Percentiles rank a stretch among this genome's conserved stretches.
phyloP scores from a whole-genome alignment of 2,329 filamentous ascomycete genomes.

The Mycosphaerella sp. region DNA sequence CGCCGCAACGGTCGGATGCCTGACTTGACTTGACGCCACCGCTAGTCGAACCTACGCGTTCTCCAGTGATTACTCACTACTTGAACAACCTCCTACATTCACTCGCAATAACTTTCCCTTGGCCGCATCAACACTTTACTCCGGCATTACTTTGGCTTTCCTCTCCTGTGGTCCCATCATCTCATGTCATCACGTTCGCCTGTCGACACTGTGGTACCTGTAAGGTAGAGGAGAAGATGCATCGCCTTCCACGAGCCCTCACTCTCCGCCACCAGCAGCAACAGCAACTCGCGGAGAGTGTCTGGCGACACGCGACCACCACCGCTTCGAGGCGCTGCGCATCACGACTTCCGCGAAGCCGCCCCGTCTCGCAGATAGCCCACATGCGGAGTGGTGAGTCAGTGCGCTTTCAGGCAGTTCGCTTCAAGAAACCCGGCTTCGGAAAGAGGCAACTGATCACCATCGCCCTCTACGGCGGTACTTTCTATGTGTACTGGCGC shows the following conservation, averaged over 20 bases:
- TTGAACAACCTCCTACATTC: not conserved
- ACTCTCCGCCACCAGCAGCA: slow-evolving; percentile 25
- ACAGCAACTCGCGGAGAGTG: no score
- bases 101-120: not conserved
- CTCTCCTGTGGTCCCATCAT: not conserved
- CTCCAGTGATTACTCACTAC: no score
- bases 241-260: slow-evolving; percentile 27
- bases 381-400: slow-evolving; percentile 22
- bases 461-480: slow-evolving; percentile 21
- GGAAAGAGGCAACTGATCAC: slow-evolving; percentile 27
- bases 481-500: slow-evolving; percentile 20
- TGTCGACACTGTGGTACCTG: not conserved
- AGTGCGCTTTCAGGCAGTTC: slow-evolving; percentile 34
- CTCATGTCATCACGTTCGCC: not conserved
- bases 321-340: no score
- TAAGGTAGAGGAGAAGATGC: slow-evolving; percentile 16
- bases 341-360: slow-evolving; percentile 7
- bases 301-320: no score
- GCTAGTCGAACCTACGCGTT: no score
- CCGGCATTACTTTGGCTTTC: not conserved
- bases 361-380: slow-evolving; percentile 11
- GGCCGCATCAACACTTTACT: no score
- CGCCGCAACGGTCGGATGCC: not conserved
- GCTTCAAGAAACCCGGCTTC: slow-evolving; percentile 36
- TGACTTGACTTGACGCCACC: not conserved